Evolutionary conservation across 225 moss, liverwort and hornwort species (phyloP), one percentile per base, ranked within the genome.

Genomic region (Ulota crispa): DNA sequence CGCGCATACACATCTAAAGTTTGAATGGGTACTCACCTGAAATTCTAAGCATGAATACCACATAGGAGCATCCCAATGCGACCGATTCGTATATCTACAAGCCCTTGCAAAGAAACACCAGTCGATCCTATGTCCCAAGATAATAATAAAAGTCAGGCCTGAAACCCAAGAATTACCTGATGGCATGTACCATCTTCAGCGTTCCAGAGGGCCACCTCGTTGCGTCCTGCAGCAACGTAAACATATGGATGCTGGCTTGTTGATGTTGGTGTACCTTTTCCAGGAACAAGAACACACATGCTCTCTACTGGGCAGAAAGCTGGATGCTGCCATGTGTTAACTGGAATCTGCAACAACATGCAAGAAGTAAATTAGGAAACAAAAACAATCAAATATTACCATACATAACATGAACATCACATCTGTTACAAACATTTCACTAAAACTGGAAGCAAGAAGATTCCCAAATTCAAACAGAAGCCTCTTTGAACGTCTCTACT

Each of bases 161-260:
- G 52, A 73, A 81, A 64, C 28, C 15, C 64, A 50, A 54, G 23
- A 72, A 28, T 63, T 87, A 99, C 99, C 96, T 96, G 96, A 83
- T 94, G 93, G 79, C 99, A 96, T 80, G 88, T 89, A 56, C 96
- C 99, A 87, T 99, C 93, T 89, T 93, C 93, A 42, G 99, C 96
- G 86, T 99, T 99, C 94, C 99, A 99, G 21, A 96, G 84, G 63
- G 94, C 94, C 55, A 94, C 89, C 80, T 99, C 99, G 87, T 99
- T 94, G 78, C 89, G 89, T 74, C 99, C 99, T 32, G 94, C 99
- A 86, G 96, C 99, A 76, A 99, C 92, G 76, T 94, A 96, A 72
- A 99, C 88, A 79, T 92, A 93, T 23, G 99, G 99, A 52, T 88
- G 90, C 60, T 93, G 91, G 70, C 88, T 91, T 81, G 90, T 53